Conservation (phyloP, 352 stramenopile genomes). For the Phytophthora palmivora region DNA sequence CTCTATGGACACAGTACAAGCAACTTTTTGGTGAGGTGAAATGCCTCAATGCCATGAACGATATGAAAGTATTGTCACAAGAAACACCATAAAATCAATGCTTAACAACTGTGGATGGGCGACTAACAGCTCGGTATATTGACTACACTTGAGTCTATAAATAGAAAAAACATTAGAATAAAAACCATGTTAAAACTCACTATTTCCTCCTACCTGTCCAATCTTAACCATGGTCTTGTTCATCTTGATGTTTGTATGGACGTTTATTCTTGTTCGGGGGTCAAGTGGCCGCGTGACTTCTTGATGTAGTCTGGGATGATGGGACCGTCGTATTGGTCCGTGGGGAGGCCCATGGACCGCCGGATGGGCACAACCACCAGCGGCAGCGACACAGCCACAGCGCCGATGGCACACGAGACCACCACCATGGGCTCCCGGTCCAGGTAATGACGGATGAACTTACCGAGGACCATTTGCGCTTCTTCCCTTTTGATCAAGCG, state of each 20-base stretch:
- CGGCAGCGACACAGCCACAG: slow-evolving; percentile 70
- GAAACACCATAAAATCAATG: not conserved
- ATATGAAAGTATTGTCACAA: not conserved
- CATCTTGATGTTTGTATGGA: slow-evolving; percentile 18
- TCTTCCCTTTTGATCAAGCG: slow-evolving; percentile 9
- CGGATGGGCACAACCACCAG: slow-evolving; percentile 85
- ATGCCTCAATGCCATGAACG: slow-evolving; percentile 26
- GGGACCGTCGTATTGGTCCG: slow-evolving; percentile 90
- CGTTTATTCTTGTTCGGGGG: slow-evolving; percentile 38
- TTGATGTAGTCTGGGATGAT: slow-evolving; percentile 77
- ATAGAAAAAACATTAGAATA: too few species aligned
- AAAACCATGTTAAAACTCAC: too few species aligned
- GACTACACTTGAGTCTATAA: too few species aligned
- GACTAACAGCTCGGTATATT: not conserved
- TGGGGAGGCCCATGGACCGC: slow-evolving; percentile 85
- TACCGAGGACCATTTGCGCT: slow-evolving; percentile 51
- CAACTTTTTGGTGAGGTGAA: slow-evolving; percentile 46
- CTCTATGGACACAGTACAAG: slow-evolving; percentile 71
- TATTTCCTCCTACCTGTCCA: too few species aligned
- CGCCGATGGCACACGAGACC: slow-evolving; percentile 79
- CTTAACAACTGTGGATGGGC: too few species aligned
- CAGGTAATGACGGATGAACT: slow-evolving; percentile 87
- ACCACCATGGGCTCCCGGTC: slow-evolving; percentile 90
- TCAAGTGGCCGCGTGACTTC: slow-evolving; percentile 79
- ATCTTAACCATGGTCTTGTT: not conserved